Conservation (phyloP, 306 rosid genomes). For the Cucurbita maxima region DNA sequence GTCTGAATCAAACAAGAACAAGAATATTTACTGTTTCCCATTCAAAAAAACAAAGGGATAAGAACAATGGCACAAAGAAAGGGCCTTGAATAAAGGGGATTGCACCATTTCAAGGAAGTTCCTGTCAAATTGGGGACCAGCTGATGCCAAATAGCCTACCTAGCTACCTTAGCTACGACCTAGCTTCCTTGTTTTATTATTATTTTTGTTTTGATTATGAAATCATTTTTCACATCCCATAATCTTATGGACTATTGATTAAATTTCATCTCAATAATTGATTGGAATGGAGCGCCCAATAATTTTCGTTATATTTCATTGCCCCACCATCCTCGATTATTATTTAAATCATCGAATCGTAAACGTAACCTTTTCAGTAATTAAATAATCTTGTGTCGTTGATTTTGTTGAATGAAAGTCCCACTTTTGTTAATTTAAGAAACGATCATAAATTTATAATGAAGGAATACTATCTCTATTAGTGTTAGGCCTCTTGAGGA, state of each 20-base stretch:
- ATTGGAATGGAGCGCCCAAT: neutral
- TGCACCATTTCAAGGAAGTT: slow-evolving; percentile 4
- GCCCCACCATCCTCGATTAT: too few relatives aligned
- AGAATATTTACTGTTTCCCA: neutral
- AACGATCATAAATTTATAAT: too few relatives aligned
- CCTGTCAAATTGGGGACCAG: neutral
- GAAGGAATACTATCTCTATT: too few relatives aligned
- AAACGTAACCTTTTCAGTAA: neutral
- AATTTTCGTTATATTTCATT: neutral
- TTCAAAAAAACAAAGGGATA: neutral
- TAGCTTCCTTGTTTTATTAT: neutral
- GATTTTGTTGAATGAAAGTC: too few relatives aligned
- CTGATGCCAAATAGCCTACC: neutral
- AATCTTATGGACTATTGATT: neutral
- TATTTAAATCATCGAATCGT: neutral
- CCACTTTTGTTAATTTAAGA: too few relatives aligned
- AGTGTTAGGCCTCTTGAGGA: too few relatives aligned
- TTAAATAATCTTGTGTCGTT: too few relatives aligned
- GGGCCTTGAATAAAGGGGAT: neutral
- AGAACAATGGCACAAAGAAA: neutral
- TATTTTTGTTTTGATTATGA: neutral
- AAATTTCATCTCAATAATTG: neutral
- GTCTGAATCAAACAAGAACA: neutral
- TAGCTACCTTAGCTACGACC: too few relatives aligned
- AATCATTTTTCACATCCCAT: neutral